A percentile compares a stretch with the other conserved stretches of the same genome.
Conservation (phyloP, 1,139 yeast genomes). For the Saccharomyces hybrid region DNA sequence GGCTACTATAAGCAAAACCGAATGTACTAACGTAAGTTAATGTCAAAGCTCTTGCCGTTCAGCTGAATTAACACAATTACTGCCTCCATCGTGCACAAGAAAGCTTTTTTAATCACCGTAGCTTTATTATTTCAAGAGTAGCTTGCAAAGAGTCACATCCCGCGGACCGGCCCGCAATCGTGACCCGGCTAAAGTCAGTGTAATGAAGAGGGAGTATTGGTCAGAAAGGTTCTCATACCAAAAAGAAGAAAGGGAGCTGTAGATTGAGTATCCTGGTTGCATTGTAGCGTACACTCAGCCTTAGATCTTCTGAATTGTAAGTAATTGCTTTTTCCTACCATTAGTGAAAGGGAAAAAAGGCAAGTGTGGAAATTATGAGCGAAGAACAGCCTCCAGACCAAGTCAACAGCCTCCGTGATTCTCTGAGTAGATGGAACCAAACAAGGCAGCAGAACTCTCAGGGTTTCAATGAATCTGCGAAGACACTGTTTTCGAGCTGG, state of each 20-base stretch:
- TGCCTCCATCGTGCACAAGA: too few relatives aligned
- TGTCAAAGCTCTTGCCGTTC: too few relatives aligned
- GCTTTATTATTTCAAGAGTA: neutral
- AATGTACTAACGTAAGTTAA: too few relatives aligned
- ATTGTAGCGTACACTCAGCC: too few relatives aligned
- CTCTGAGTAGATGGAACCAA: slow-evolving; percentile 35
- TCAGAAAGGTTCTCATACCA: neutral
- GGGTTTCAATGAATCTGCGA: slow-evolving; percentile 32
- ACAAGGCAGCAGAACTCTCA: slow-evolving; percentile 23
- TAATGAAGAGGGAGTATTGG: neutral
- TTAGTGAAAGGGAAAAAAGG: too few relatives aligned
- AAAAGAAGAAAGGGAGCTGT: too few relatives aligned
- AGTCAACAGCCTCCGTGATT: slow-evolving; percentile 30
- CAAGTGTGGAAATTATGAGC: slow-evolving; percentile 4
- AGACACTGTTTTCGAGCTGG: slow-evolving; percentile 34
- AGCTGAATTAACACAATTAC: too few relatives aligned
- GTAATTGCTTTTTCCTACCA: too few relatives aligned
- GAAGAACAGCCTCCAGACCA: slow-evolving; percentile 5
- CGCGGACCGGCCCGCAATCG: neutral
- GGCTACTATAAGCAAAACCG: too few relatives aligned
- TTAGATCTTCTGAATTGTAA: too few relatives aligned
- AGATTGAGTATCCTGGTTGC: too few relatives aligned
- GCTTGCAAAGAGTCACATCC: neutral
- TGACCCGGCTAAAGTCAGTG: too few relatives aligned
- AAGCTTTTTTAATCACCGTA: neutral